Conservation (phyloP, 2,329 filamentous ascomycete species). For the Pseudogymnoascus sp. region DNA sequence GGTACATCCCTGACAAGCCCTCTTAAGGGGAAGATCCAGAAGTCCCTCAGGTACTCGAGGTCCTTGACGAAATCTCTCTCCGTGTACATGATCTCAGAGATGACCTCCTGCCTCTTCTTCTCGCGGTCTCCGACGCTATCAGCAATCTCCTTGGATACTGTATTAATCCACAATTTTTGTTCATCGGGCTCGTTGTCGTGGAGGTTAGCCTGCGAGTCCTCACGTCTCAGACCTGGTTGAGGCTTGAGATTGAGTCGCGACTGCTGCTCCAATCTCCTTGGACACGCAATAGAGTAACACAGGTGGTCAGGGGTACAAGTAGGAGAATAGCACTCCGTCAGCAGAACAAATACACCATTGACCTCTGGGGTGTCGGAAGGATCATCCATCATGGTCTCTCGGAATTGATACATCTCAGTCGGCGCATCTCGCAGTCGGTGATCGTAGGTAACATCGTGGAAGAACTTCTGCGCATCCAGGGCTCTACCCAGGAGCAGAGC, state of each 20-base stretch:
- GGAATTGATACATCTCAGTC: constrained; percentile 93
- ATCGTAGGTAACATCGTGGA: constrained; percentile 98
- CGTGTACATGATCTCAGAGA: constrained; percentile 97
- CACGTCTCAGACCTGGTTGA: constrained; percentile 65
- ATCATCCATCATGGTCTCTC: constrained; percentile 82
- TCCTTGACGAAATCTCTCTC: constrained; percentile 99
- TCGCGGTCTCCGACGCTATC: constrained; percentile 84
- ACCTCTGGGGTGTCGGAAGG: constrained; percentile 63
- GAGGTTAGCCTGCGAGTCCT: constrained; percentile 60
- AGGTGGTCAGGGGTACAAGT: constrained; percentile 92
- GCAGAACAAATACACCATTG: constrained; percentile 90
- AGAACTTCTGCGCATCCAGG: constrained; percentile 95
- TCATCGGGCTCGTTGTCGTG: constrained; percentile 89
- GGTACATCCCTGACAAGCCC: constrained; percentile 53
- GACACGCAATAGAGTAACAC: constrained; percentile 97
- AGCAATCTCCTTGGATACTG: constrained; percentile 87
- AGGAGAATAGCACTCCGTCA: constrained; percentile 96
- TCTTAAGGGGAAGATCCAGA: constrained; percentile 92
- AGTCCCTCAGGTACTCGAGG: constrained; percentile 91
- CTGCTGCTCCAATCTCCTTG: constrained; percentile 86
- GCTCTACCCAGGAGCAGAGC: constrained; percentile 84
- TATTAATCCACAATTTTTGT: constrained; percentile 99
- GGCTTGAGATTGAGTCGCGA: constrained; percentile 89
- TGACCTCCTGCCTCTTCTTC: constrained; percentile 96
- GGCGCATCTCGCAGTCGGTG: constrained; percentile 90